phyloP scores from a whole-genome alignment of 768 basidiomycete species.

The Coprinellus micaceus region DNA sequence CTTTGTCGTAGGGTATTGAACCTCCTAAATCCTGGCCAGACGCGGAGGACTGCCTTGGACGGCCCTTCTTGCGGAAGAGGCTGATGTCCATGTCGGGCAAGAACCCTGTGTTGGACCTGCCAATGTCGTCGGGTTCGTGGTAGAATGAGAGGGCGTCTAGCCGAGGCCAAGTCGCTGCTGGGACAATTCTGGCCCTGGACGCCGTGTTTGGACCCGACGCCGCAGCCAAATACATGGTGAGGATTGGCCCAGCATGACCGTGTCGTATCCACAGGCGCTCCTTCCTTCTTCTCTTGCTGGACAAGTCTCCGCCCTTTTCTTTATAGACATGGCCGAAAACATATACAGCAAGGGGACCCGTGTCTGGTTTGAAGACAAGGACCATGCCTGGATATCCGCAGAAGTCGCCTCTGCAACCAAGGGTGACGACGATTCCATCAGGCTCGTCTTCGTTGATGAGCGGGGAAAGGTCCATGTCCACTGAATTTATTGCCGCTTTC shows the following conservation, averaged over 20 bases:
- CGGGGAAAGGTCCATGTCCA: constrained; percentile 71
- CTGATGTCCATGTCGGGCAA: constrained; percentile 53
- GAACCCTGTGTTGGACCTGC: constrained; percentile 7
- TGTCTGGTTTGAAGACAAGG: constrained; percentile 93
- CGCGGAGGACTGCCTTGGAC: constrained; percentile 59
- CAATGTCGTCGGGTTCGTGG: constrained; percentile 1
- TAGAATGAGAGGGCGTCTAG: neutral
- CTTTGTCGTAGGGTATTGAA: constrained; percentile 71
- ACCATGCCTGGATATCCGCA: constrained; percentile 90
- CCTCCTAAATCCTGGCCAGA: constrained; percentile 59
- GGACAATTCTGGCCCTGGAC: neutral
- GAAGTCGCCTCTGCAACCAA: constrained; percentile 69
- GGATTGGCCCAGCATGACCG: constrained; percentile 6
- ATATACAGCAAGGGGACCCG: constrained; percentile 87
- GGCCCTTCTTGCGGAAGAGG: constrained; percentile 62
- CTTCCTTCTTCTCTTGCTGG: constrained; percentile 26
- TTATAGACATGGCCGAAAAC: constrained; percentile 74
- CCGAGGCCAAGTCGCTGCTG: neutral
- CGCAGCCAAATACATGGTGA: constrained; percentile 14
- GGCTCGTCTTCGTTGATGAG: constrained; percentile 84
- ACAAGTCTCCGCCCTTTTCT: constrained; percentile 21
- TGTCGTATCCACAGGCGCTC: constrained; percentile 14
- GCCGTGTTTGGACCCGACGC: constrained; percentile 1
- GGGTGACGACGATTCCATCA: constrained; percentile 69
- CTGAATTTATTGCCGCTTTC: constrained; percentile 11